These are phyloP conservation scores for Phytophthora sp. DNA, from an alignment of 352 stramenopile genomes.

Conservation along the genomic window DNA sequence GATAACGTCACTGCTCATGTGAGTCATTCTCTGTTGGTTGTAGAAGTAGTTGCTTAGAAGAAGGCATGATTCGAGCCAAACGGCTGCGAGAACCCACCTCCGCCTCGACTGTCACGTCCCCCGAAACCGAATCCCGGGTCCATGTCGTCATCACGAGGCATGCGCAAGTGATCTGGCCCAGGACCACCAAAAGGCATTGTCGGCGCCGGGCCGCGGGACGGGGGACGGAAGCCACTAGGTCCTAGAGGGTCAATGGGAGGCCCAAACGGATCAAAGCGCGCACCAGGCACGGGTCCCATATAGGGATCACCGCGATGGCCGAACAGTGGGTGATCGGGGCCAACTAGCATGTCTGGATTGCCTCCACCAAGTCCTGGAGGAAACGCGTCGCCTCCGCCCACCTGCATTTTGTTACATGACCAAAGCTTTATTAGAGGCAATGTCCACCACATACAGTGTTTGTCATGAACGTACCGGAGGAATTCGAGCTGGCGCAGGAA, in stretches of 20 bases:
- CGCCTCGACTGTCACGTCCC: conserved; percentile 26
- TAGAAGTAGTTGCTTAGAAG: conserved; percentile 52
- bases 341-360: conserved; percentile 76
- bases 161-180: conserved; percentile 81
- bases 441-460: too few species aligned
- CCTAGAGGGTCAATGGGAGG: conserved; percentile 62
- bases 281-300: conserved; percentile 65
- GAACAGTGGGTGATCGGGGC: conserved; percentile 79
- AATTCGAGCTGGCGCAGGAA: conserved; percentile 37
- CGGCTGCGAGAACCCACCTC: conserved; percentile 48
- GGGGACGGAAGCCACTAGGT: conserved; percentile 47
- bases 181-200: conserved; percentile 76
- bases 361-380: conserved; percentile 63
- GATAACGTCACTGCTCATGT: too few species aligned
- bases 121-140: conserved; percentile 52
- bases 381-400: conserved; percentile 73
- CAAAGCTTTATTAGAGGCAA: background rate
- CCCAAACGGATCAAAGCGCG: conserved; percentile 87
- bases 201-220: conserved; percentile 47
- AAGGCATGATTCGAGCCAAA: conserved; percentile 77
- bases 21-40: too few species aligned
- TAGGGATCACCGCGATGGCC: conserved; percentile 60
- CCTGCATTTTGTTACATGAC: conserved; percentile 21
- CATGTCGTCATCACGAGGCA: conserved; percentile 72
- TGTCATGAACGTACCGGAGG: conserved; percentile 29